Evolutionary conservation across 345 rosid genomes (phyloP).

Genomic region (Dipteronia dyeriana): DNA sequence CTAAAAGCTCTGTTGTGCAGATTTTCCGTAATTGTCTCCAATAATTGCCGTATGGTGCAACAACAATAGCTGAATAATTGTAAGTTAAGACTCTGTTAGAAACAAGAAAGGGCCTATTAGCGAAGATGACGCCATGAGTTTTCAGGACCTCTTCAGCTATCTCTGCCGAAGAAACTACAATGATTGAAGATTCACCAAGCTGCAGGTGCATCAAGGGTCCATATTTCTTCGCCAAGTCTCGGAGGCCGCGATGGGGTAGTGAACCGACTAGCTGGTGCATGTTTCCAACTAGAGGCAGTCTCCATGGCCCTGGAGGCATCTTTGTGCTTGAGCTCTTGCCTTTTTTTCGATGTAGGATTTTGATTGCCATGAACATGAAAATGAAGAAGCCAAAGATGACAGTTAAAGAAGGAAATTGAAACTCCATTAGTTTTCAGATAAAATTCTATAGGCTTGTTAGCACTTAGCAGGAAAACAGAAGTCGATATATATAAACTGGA

Average conservation of each 20-base stretch:
- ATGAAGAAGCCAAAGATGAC: conserved; percentile 14
- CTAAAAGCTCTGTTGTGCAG: conserved; percentile 17
- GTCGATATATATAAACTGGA: no score
- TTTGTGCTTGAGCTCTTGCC: not conserved
- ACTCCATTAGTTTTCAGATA: not conserved
- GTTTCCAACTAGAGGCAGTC: conserved; percentile 1
- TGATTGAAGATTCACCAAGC: conserved; percentile 34
- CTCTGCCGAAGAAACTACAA: conserved; percentile 34
- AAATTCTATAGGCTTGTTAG: not conserved
- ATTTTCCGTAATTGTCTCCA: conserved; percentile 27
- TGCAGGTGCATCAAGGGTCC: conserved; percentile 43
- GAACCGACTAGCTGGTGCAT: conserved; percentile 10
- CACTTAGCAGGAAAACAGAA: no score
- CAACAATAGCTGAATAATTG: conserved; percentile 11
- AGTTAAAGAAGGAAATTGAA: conserved; percentile 14
- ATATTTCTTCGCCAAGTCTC: conserved; percentile 7
- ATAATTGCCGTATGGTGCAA: conserved; percentile 28
- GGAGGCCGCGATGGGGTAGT: conserved; percentile 33
- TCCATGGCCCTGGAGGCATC: conserved; percentile 1
- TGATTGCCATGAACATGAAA: not conserved
- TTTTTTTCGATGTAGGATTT: conserved; percentile 1
- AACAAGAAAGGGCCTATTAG: conserved; percentile 31
- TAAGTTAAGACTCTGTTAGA: conserved; percentile 9
- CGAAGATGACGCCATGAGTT: conserved; percentile 31
- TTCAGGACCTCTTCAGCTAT: conserved; percentile 31